A percentile compares a stretch with the other conserved stretches of the same genome.
phyloP scores from a whole-genome alignment of 2,329 filamentous ascomycete genomes.

The Atkinsonella texensis region DNA sequence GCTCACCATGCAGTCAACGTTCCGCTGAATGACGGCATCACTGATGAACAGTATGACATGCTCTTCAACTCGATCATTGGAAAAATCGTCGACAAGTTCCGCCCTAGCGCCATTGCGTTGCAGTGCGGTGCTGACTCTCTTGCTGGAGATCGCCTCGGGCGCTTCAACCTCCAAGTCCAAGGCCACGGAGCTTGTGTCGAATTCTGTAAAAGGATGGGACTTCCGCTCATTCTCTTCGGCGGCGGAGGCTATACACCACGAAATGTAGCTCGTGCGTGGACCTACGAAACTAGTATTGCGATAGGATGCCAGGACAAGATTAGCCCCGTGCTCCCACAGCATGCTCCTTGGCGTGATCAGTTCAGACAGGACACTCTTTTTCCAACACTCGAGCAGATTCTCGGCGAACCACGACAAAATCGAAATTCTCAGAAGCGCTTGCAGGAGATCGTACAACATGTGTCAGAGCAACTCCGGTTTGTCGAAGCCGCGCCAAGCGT shows the following conservation, averaged over 20 bases:
- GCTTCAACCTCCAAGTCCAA: constrained; percentile 93
- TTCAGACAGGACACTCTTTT: constrained; percentile 84
- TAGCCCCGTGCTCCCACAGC: constrained; percentile 58
- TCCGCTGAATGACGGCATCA: constrained; percentile 80
- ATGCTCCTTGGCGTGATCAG: constrained; percentile 77
- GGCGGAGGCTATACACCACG: constrained; percentile 93
- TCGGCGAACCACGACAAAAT: constrained; percentile 60
- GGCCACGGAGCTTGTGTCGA: constrained; percentile 86
- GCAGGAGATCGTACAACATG: constrained; percentile 61
- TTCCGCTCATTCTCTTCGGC: constrained; percentile 83
- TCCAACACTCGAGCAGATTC: constrained; percentile 64
- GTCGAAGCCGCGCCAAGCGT: constrained; percentile 77
- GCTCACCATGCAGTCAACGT: constrained; percentile 87
- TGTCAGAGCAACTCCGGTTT: constrained; percentile 78
- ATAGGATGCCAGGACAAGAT: constrained; percentile 64
- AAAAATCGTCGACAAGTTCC: constrained; percentile 68
- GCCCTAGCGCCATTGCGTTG: constrained; percentile 81
- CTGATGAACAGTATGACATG: constrained; percentile 75
- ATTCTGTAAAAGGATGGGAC: constrained; percentile 68
- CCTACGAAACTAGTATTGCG: constrained; percentile 87
- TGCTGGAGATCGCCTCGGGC: constrained; percentile 82
- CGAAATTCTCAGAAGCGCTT: constrained; percentile 68
- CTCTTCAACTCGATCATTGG: constrained; percentile 77
- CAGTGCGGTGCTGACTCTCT: constrained; percentile 95
- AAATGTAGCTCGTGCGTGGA: constrained; percentile 94